Evolutionary conservation across 352 stramenopile genomes (phyloP).

Genomic region (Phytophthora kernoviae): DNA sequence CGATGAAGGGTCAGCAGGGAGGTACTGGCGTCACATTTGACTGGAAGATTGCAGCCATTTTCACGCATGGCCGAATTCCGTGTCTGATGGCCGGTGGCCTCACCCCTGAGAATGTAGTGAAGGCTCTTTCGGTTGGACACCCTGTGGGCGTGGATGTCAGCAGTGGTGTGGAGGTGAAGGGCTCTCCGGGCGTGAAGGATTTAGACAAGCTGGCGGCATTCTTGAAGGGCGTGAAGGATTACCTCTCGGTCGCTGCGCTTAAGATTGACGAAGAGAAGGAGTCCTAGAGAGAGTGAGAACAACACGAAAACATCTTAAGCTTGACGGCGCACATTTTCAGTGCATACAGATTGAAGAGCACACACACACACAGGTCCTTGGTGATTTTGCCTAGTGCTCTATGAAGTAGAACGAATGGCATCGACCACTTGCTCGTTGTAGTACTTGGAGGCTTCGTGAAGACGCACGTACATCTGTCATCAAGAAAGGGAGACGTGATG

Average conservation of each 20-base stretch:
- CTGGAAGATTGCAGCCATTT: constrained; percentile 93
- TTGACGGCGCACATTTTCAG: too few species aligned
- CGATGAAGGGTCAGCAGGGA: constrained; percentile 92
- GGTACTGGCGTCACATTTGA: constrained; percentile 97
- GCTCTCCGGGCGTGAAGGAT: constrained; percentile 70
- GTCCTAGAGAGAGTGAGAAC: constrained; percentile 39
- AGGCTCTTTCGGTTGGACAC: constrained; percentile 80
- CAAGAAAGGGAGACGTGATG: constrained; percentile 5
- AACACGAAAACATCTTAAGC: not conserved
- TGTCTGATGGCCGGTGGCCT: constrained; percentile 97
- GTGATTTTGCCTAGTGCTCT: constrained; percentile 5
- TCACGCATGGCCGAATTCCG: constrained; percentile 91
- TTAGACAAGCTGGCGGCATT: constrained; percentile 60
- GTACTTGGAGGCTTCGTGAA: constrained; percentile 63
- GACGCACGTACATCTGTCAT: constrained; percentile 65
- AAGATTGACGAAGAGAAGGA: constrained; percentile 74
- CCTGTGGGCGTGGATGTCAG: constrained; percentile 96
- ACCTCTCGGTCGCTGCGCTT: constrained; percentile 53
- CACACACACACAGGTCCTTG: too few species aligned
- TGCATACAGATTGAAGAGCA: too few species aligned
- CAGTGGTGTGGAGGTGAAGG: constrained; percentile 93
- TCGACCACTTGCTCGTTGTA: constrained; percentile 75
- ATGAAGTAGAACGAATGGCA: constrained; percentile 42
- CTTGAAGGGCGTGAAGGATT: constrained; percentile 68
- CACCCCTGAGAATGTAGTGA: constrained; percentile 92